phyloP scores from a whole-genome alignment of 2,329 filamentous ascomycete species.

The Colletotrichum sp. region DNA sequence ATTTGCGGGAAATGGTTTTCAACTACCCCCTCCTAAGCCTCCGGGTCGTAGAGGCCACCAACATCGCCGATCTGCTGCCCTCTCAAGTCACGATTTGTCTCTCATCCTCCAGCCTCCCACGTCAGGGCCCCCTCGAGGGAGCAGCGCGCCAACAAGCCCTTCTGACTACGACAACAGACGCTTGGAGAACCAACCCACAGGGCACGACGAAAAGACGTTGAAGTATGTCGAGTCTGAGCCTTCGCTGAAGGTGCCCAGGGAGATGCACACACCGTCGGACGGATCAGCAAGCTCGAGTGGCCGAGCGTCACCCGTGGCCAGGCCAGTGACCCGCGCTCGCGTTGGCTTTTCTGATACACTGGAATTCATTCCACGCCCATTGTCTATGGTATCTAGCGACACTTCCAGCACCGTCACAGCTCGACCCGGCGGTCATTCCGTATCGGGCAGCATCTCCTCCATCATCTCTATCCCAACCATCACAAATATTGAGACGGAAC shows the following conservation, averaged over 20 bases:
- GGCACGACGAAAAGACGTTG: conserved; percentile 11
- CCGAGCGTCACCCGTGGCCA: conserved; percentile 33
- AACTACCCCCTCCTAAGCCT: conserved; percentile 51
- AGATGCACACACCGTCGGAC: conserved; percentile 8
- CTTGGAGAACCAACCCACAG: background rate
- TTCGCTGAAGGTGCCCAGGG: conserved; percentile 17
- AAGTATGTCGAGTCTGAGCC: conserved; percentile 21
- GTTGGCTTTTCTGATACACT: conserved; percentile 87
- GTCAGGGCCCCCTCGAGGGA: conserved; percentile 57
- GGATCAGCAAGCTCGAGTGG: conserved; percentile 20
- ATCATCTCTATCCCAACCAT: conserved; percentile 65
- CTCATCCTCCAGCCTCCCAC: conserved; percentile 67
- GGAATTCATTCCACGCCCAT: conserved; percentile 81
- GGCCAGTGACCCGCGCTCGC: conserved; percentile 58
- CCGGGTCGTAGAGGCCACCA: conserved; percentile 71
- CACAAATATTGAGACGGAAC: conserved; percentile 4
- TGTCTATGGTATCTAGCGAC: conserved; percentile 85
- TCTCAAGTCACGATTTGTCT: conserved; percentile 84
- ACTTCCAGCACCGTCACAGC: conserved; percentile 79
- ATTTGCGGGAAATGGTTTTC: conserved; percentile 61
- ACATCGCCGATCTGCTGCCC: conserved; percentile 81
- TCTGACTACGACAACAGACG: conserved; percentile 46
- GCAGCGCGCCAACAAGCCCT: conserved; percentile 70
- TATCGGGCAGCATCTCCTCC: conserved; percentile 82
- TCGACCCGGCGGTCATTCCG: conserved; percentile 68